Conservation (phyloP, 2,329 filamentous ascomycete genomes). For the Stromatinia cepivora region DNA sequence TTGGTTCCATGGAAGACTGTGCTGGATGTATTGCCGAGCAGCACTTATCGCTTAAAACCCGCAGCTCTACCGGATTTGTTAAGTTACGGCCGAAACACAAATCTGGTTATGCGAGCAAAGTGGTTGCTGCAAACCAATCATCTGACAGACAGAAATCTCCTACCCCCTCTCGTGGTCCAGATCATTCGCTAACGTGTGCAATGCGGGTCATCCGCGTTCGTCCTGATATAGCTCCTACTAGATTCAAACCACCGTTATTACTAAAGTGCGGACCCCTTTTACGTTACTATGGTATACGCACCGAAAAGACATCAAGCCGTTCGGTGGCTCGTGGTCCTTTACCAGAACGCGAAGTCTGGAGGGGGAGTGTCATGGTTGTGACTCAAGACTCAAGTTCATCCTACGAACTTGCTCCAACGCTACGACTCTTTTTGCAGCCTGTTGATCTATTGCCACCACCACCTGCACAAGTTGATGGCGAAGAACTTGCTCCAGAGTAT, state of each 20-base stretch:
- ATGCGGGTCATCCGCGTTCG: slow-evolving; percentile 43
- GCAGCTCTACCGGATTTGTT: slow-evolving; percentile 14
- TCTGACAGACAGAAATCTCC: slow-evolving; percentile 9
- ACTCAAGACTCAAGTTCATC: slow-evolving; percentile 81
- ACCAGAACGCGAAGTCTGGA: slow-evolving; percentile 77
- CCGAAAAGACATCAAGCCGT: slow-evolving; percentile 52
- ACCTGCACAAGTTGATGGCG: slow-evolving; percentile 64
- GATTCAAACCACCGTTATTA: slow-evolving; percentile 80
- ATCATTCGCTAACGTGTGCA: slow-evolving; percentile 41
- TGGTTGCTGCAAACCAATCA: slow-evolving; percentile 17
- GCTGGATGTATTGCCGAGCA: slow-evolving; percentile 28
- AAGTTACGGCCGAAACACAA: slow-evolving; percentile 21
- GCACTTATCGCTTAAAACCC: slow-evolving; percentile 4
- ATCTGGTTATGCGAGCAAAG: slow-evolving; percentile 25
- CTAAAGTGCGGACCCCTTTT: slow-evolving; percentile 89
- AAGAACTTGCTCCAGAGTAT: slow-evolving; percentile 73
- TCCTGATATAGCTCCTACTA: slow-evolving; percentile 52
- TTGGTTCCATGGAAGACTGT: slow-evolving; percentile 26
- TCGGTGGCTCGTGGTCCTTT: slow-evolving; percentile 39
- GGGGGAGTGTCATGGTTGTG: slow-evolving; percentile 93
- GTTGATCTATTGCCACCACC: slow-evolving; percentile 80
- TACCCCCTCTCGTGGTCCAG: slow-evolving; percentile 20
- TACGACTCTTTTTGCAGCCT: slow-evolving; percentile 84
- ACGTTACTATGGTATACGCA: slow-evolving; percentile 81
- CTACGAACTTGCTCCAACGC: slow-evolving; percentile 75